phyloP scores from a whole-genome alignment of 163 green algal genomes.

The Coccomyxa subellipsoidea region DNA sequence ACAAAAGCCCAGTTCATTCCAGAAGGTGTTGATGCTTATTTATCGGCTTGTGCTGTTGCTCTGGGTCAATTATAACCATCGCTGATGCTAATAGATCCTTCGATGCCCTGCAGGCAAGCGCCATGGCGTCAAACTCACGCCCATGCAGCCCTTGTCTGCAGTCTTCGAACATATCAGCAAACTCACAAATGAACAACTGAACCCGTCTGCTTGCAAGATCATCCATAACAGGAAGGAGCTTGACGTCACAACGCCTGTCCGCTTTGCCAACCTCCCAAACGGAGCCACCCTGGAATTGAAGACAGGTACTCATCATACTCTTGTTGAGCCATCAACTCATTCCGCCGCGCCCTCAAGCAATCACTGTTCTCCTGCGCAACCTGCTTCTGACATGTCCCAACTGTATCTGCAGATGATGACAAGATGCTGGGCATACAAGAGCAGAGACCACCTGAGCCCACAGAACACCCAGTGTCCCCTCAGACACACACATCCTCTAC shows the following conservation, averaged over 20 bases:
- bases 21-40: too few relatives aligned
- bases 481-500: neutral
- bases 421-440: neutral
- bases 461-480: neutral
- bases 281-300: constrained; percentile 40
- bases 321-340: too few relatives aligned
- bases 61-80: too few relatives aligned
- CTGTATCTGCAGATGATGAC: neutral
- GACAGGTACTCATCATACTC: constrained; percentile 26
- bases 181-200: neutral
- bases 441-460: neutral
- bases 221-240: constrained; percentile 30
- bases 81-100: too few relatives aligned
- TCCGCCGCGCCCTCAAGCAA: too few relatives aligned
- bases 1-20: neutral
- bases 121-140: neutral
- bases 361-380: too few relatives aligned
- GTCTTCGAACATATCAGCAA: constrained; percentile 22
- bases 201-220: constrained; percentile 30
- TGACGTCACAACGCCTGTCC: constrained; percentile 32
- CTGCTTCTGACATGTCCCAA: too few relatives aligned
- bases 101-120: constrained; percentile 17
- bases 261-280: constrained; percentile 43
- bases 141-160: constrained; percentile 34
- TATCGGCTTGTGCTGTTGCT: too few relatives aligned